Conservation (phyloP, 805 yeast genomes). For the Spencermartinsiella europaea region DNA sequence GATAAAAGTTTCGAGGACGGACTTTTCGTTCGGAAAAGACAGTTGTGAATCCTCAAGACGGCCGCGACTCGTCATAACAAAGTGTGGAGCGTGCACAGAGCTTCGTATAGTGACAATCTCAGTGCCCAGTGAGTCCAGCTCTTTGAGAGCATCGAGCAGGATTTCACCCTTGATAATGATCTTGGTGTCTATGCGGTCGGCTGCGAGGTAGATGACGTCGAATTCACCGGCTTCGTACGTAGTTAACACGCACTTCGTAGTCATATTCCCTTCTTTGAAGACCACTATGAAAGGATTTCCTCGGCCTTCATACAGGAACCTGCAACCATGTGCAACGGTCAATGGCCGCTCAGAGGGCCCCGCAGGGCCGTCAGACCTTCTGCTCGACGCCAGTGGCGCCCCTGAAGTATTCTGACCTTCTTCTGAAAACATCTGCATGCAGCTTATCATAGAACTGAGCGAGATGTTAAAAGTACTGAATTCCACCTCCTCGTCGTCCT, state of each 20-base stretch:
- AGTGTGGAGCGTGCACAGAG: constrained; percentile 35
- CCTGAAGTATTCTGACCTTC: not conserved
- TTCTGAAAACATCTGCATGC: constrained; percentile 23
- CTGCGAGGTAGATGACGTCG: constrained; percentile 37
- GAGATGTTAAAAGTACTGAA: constrained; percentile 17
- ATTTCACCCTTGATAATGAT: constrained; percentile 50
- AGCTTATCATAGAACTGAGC: constrained; percentile 20
- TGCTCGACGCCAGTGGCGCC: not conserved
- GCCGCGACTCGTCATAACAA: constrained; percentile 61
- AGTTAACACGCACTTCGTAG: constrained; percentile 53
- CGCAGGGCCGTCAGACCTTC: not conserved
- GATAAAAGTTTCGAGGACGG: constrained; percentile 56
- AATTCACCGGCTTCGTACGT: constrained; percentile 37
- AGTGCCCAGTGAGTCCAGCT: constrained; percentile 50
- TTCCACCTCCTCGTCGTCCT: constrained; percentile 3
- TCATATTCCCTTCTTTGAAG: constrained; percentile 50
- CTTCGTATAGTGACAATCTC: constrained; percentile 40
- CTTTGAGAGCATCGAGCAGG: constrained; percentile 49
- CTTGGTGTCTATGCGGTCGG: constrained; percentile 43
- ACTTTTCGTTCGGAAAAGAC: constrained; percentile 56
- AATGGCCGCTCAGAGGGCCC: not conserved
- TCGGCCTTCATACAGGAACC: constrained; percentile 44
- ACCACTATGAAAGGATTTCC: constrained; percentile 52
- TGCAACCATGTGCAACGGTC: constrained; percentile 19
- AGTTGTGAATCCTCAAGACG: constrained; percentile 70